A percentile compares a stretch with the other conserved stretches of the same genome.
phyloP scores from a whole-genome alignment of 495 filamentous ascomycete species.

The Penicillium salamii region DNA sequence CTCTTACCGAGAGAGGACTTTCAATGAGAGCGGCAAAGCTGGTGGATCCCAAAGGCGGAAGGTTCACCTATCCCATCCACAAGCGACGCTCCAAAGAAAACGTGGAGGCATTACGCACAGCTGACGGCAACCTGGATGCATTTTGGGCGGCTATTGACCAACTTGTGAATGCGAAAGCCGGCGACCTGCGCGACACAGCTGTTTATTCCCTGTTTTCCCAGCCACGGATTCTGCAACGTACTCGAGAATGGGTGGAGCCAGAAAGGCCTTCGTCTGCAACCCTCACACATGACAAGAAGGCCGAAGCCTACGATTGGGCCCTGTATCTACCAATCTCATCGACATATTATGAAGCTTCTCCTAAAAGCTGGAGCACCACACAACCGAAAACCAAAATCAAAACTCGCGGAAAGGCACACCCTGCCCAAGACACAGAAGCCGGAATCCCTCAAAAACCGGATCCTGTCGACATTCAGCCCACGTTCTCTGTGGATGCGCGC shows the following conservation, averaged over 20 bases:
- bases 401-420: too few relatives aligned
- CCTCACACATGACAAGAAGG: background rate
- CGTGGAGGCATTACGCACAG: slow-evolving; percentile 36
- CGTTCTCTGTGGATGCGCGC: too few relatives aligned
- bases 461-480: too few relatives aligned
- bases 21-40: slow-evolving; percentile 5
- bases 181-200: background rate
- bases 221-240: background rate
- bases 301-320: background rate
- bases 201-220: background rate
- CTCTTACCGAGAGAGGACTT: slow-evolving; percentile 7
- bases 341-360: too few relatives aligned
- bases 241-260: background rate
- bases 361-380: too few relatives aligned
- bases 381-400: too few relatives aligned
- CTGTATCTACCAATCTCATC: too few relatives aligned
- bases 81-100: slow-evolving; percentile 46
- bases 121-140: slow-evolving; percentile 46
- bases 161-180: background rate
- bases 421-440: too few relatives aligned
- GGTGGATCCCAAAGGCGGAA: slow-evolving; percentile 25
- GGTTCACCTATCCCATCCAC: slow-evolving; percentile 48
- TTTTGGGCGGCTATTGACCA: slow-evolving; percentile 42
- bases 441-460: too few relatives aligned
- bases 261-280: background rate